Evolutionary conservation across 805 yeast species (phyloP).

Genomic region (Yarrowia divulgata): DNA sequence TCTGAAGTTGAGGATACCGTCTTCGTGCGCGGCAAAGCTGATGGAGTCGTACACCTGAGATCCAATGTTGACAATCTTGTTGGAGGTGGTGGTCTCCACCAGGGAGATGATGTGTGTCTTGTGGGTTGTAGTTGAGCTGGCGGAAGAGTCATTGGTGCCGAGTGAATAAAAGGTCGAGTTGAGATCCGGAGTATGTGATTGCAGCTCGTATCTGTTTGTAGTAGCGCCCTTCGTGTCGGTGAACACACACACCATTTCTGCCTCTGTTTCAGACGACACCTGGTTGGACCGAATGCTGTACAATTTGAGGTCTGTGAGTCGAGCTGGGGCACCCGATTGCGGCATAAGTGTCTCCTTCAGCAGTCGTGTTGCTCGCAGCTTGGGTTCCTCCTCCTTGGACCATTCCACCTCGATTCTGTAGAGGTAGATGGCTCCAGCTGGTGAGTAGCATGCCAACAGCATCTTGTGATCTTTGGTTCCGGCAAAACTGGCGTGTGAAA

Average conservation of each 20-base stretch:
- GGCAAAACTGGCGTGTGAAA: conserved; percentile 47
- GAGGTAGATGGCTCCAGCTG: conserved; percentile 43
- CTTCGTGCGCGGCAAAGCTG: conserved; percentile 32
- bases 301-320: conserved; percentile 36
- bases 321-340: conserved; percentile 21
- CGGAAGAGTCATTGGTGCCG: conserved; percentile 14
- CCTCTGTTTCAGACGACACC: conserved; percentile 39
- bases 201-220: conserved; percentile 29
- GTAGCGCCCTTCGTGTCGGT: conserved; percentile 39
- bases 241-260: conserved; percentile 31
- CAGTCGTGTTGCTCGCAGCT: conserved; percentile 20
- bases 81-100: conserved; percentile 29
- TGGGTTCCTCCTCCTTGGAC: conserved; percentile 41
- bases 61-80: conserved; percentile 35
- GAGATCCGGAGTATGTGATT: conserved; percentile 34
- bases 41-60: conserved; percentile 22
- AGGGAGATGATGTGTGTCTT: conserved; percentile 21
- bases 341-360: conserved; percentile 39
- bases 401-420: conserved; percentile 48
- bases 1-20: conserved; percentile 42
- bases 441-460: conserved; percentile 47
- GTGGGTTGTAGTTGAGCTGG: conserved; percentile 16
- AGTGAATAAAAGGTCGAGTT: conserved; percentile 30
- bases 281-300: conserved; percentile 37
- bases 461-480: conserved; percentile 46